A percentile compares a stretch with the other conserved stretches of the same genome.
phyloP scores from a whole-genome alignment of 2,329 filamentous ascomycete genomes.

The Fusarium palustre region DNA sequence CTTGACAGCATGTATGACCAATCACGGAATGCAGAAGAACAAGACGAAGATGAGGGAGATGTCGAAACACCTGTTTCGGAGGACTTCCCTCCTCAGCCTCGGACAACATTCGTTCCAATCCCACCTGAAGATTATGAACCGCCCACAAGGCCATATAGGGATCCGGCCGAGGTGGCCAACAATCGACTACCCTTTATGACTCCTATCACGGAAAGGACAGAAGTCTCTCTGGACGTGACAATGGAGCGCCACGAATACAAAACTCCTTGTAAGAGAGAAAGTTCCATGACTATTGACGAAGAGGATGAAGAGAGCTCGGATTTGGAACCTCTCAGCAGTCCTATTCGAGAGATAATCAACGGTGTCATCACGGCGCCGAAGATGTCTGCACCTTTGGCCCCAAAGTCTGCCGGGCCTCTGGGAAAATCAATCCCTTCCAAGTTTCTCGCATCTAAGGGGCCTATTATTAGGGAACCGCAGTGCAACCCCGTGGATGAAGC shows the following conservation, averaged over 20 bases:
- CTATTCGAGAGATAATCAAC: slow-evolving; percentile 74
- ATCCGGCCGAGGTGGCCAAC: slow-evolving; percentile 83
- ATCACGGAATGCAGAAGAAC: slow-evolving; percentile 36
- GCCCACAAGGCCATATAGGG: slow-evolving; percentile 82
- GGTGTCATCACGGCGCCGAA: slow-evolving; percentile 60
- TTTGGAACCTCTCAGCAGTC: slow-evolving; percentile 72
- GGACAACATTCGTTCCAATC: slow-evolving; percentile 79
- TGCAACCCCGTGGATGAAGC: slow-evolving; percentile 90
- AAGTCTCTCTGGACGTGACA: slow-evolving; percentile 81
- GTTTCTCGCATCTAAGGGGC: slow-evolving; percentile 67
- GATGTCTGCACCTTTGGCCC: slow-evolving; percentile 63
- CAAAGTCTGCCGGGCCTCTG: slow-evolving; percentile 54
- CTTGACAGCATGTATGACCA: slow-evolving; percentile 11
- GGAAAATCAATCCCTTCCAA: slow-evolving; percentile 53
- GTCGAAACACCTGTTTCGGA: slow-evolving; percentile 57
- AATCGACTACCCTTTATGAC: slow-evolving; percentile 98
- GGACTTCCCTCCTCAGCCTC: slow-evolving; percentile 63
- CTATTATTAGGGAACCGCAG: slow-evolving; percentile 82
- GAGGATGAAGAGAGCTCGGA: slow-evolving; percentile 51
- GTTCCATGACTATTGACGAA: slow-evolving; percentile 46
- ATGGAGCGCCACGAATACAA: slow-evolving; percentile 75
- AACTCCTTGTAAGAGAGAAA: slow-evolving; percentile 76
- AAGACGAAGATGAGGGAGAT: slow-evolving; percentile 51
- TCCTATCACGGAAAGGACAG: slow-evolving; percentile 94
- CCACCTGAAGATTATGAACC: slow-evolving; percentile 89